Evolutionary conservation across 768 basidiomycete genomes (phyloP), one percentile per base, ranked within the genome.

Genomic region (Suillus decipiens): DNA sequence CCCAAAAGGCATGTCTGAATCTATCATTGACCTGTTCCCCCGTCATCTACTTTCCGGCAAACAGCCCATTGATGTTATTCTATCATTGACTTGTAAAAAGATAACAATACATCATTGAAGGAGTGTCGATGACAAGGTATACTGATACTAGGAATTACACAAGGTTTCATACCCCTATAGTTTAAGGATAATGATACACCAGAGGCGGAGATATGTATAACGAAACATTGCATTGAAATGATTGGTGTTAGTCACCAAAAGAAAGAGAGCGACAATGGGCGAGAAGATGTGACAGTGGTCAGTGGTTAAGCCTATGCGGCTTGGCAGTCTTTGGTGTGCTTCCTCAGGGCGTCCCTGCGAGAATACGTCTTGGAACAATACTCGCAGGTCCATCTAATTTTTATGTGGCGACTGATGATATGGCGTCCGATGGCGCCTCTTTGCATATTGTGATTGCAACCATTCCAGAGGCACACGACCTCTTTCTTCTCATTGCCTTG

Each of bases 261-360:
- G n/a, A 17, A 56, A 56, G 15, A 17, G 8, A 9, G 10, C 15
- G 17, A 37, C 8, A 56, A 57, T 10, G 14, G 17, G 17, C 17
- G 37, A 39, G 5, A 24, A 57, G 2, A 19, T 57, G 15, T 5
- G 17, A 57, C 6, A 10, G 11, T 19, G 37, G 39, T 24, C 12
- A 24, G 22, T 12, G n/a, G 47, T 24, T 14, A 47, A 24, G 57
- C 67, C 12, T 73, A 72, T n/a, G 67, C 66, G 36, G 36, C 63
- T 62, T 73, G 70, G 61, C 72, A 75, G 43, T 71, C 72, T 45
- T 59, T 71, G 10, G 66, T 39, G 45, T 75, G 73, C 47, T 72
- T 71, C 36, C 63, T 62, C 4, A 72, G 68, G 11, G 71, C 73
- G 54, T 72, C 71, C 24, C 43, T 57, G 5, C 73, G 67, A 36